Conservation (phyloP, 208 protist species). For the Trypanosoma avium region DNA sequence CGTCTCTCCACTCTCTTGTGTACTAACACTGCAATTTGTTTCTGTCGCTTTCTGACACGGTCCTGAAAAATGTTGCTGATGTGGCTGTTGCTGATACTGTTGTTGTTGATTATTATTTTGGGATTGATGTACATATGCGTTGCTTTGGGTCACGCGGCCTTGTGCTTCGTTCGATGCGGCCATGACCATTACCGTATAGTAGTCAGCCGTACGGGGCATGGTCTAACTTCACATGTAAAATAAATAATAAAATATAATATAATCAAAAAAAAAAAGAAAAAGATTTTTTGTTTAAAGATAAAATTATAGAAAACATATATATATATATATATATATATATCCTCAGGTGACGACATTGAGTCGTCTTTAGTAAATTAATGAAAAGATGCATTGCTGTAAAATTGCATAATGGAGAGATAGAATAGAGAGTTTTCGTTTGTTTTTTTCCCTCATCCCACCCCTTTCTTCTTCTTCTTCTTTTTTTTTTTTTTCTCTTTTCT, state of each 20-base stretch:
- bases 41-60: background rate
- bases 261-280: background rate
- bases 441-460: too few relatives aligned
- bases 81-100: too few relatives aligned
- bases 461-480: background rate
- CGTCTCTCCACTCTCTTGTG: slow-evolving; percentile 17
- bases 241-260: background rate
- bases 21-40: background rate
- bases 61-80: background rate
- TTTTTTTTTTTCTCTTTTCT: background rate
- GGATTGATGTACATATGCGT: too few relatives aligned
- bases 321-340: slow-evolving; percentile 2
- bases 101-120: too few relatives aligned
- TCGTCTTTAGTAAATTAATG: too few relatives aligned
- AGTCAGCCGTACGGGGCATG: slow-evolving; percentile 22
- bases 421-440: too few relatives aligned
- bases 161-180: slow-evolving; percentile 39
- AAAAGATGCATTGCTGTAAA: too few relatives aligned
- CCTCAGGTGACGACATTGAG: too few relatives aligned
- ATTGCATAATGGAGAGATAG: too few relatives aligned
- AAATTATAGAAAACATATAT: background rate
- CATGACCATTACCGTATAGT: slow-evolving; percentile 61
- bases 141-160: slow-evolving; percentile 5
- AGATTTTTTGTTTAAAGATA: background rate
- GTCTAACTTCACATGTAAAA: background rate